Conservation (phyloP, 208 protist genomes). For the Acanthamoeba lenticulata region DNA sequence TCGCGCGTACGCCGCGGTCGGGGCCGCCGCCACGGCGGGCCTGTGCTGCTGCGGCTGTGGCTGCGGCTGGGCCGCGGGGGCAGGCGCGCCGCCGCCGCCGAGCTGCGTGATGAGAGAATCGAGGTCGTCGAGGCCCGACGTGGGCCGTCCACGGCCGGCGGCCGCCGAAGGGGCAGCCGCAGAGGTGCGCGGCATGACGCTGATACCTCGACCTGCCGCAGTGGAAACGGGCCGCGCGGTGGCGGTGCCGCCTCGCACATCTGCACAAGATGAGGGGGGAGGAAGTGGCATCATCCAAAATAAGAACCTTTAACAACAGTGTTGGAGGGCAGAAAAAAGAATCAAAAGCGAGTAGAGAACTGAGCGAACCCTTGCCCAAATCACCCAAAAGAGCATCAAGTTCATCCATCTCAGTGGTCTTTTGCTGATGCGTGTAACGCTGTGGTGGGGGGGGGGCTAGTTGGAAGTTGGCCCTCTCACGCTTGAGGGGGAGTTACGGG, state of each 20-base stretch:
- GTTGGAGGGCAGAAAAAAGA: background rate
- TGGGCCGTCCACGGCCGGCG: background rate
- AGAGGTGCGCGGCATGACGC: background rate
- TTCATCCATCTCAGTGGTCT: slow-evolving; percentile 43
- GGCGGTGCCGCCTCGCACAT: no score
- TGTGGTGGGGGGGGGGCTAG: background rate
- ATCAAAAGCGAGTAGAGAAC: no score
- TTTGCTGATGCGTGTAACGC: background rate
- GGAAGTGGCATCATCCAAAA: no score
- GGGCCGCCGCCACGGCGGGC: background rate
- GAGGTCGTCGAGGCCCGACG: slow-evolving; percentile 40
- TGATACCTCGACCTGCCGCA: background rate
- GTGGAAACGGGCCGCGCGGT: no score
- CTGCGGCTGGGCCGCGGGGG: background rate
- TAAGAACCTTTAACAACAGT: background rate
- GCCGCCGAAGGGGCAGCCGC: background rate
- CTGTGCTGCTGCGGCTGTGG: background rate
- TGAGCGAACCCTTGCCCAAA: slow-evolving; percentile 51
- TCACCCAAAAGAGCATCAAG: slow-evolving; percentile 33
- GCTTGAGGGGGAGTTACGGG: no score
- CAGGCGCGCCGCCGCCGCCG: background rate
- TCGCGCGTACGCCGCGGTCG: background rate
- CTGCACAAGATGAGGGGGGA: no score
- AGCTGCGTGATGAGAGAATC: slow-evolving; percentile 1
- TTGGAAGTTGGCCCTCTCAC: no score